These are phyloP conservation scores for Sporobolomyces roseus DNA, from an alignment of 768 basidiomycete genomes.

Conservation along the genomic window DNA sequence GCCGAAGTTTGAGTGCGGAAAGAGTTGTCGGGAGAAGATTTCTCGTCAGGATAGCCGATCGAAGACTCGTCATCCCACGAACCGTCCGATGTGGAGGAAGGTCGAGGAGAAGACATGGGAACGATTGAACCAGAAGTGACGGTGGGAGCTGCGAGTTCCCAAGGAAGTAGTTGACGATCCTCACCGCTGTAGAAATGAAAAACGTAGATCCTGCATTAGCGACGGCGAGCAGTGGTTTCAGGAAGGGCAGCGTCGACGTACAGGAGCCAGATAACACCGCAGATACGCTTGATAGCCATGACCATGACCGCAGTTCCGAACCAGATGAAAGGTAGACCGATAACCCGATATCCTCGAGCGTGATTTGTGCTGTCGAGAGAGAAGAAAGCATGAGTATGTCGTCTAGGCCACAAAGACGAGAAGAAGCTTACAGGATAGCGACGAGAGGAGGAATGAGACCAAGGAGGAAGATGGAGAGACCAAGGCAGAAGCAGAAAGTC, in stretches of 20 bases:
- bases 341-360: constrained; percentile 29
- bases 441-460: constrained; percentile 35
- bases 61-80: constrained; percentile 39
- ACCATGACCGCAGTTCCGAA: constrained; percentile 37
- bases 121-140: constrained; percentile 39
- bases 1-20: constrained; percentile 31
- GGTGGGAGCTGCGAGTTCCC: constrained; percentile 36
- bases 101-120: constrained; percentile 26
- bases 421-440: constrained; percentile 27
- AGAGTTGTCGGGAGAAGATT: constrained; percentile 26
- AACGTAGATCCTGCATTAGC: neutral
- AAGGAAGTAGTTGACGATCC: constrained; percentile 39
- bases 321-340: constrained; percentile 35
- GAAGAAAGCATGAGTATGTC: neutral
- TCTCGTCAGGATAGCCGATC: constrained; percentile 20
- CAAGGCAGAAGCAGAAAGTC: constrained; percentile 39
- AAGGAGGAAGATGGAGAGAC: constrained; percentile 28
- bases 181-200: constrained; percentile 12
- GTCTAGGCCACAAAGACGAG: fast-evolving
- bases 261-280: constrained; percentile 40
- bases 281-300: constrained; percentile 39
- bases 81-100: neutral
- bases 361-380: constrained; percentile 12
- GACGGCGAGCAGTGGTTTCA: neutral
- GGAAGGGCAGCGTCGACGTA: neutral